phyloP scores from a whole-genome alignment of 148 eudicot species.

The Diospyros lotus region DNA sequence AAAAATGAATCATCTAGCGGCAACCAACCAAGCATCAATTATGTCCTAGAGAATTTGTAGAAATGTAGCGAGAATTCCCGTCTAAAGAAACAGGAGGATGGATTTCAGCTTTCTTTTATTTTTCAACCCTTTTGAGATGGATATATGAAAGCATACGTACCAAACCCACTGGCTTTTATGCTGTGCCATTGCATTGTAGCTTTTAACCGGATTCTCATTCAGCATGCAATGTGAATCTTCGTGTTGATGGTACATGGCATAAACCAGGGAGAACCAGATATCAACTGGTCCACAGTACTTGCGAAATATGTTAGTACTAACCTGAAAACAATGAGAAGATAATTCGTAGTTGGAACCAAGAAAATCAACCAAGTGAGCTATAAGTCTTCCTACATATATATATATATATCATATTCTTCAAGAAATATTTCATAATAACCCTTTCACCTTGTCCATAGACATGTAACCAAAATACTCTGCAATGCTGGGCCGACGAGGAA shows the following conservation, averaged over 20 bases:
- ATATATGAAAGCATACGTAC: constrained; percentile 38
- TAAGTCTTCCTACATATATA: not conserved
- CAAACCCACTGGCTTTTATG: constrained; percentile 97
- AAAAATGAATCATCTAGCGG: not conserved
- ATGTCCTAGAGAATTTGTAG: not conserved
- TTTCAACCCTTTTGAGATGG: not conserved
- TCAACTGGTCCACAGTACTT: constrained; percentile 92
- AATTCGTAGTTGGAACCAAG: not conserved
- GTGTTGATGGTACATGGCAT: constrained; percentile 17
- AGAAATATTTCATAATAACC: not conserved
- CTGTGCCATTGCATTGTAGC: constrained; percentile 83
- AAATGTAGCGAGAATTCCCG: not conserved
- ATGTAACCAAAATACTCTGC: not conserved
- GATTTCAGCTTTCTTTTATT: not conserved
- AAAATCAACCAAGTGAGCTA: constrained; percentile 3
- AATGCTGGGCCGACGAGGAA: not conserved
- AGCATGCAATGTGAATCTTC: constrained; percentile 42
- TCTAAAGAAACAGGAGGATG: not conserved
- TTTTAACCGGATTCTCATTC: constrained; percentile 56
- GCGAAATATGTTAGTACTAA: constrained; percentile 64
- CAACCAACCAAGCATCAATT: not conserved
- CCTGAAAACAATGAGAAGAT: constrained; percentile 35
- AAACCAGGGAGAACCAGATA: constrained; percentile 63
- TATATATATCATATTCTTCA: not conserved
- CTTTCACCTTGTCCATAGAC: not conserved